Evolutionary conservation across 768 basidiomycete genomes (phyloP).

Genomic region (Suillus lakei): DNA sequence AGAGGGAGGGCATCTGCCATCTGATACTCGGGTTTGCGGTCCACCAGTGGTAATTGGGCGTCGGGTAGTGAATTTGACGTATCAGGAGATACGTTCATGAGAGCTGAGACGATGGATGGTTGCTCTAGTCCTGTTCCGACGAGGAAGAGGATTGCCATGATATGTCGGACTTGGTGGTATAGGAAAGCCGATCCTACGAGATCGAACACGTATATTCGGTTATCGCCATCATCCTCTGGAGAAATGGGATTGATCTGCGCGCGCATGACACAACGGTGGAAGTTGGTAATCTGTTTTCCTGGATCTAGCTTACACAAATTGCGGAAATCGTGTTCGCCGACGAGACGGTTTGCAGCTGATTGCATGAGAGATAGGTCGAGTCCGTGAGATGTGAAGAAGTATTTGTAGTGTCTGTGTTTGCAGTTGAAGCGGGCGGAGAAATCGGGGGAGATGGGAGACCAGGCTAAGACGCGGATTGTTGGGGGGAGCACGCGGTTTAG

Average conservation of each 20-base stretch:
- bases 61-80: slow-evolving; percentile 19
- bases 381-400: slow-evolving; percentile 72
- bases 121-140: slow-evolving; percentile 81
- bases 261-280: slow-evolving; percentile 66
- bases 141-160: slow-evolving; percentile 90
- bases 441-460: slow-evolving; percentile 80
- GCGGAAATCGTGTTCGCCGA: slow-evolving; percentile 94
- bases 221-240: slow-evolving; percentile 21
- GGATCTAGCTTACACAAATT: slow-evolving; percentile 95
- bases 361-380: slow-evolving; percentile 81
- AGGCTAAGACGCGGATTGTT: slow-evolving; percentile 62
- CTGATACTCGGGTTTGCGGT: slow-evolving; percentile 85
- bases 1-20: slow-evolving; percentile 94
- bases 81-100: slow-evolving; percentile 66
- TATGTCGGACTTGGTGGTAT: slow-evolving; percentile 95
- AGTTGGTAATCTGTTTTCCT: slow-evolving; percentile 86
- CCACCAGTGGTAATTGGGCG: slow-evolving; percentile 51
- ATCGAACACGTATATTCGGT: slow-evolving; percentile 69
- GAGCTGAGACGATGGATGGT: slow-evolving; percentile 67
- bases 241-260: slow-evolving; percentile 63
- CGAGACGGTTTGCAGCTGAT: slow-evolving; percentile 67
- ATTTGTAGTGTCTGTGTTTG: slow-evolving; percentile 92
- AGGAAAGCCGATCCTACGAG: slow-evolving; percentile 88
- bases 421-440: slow-evolving; percentile 95
- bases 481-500: neutral